Conservation (phyloP, 139 green algal species). For the Deuterostichococcus epilithicus region DNA sequence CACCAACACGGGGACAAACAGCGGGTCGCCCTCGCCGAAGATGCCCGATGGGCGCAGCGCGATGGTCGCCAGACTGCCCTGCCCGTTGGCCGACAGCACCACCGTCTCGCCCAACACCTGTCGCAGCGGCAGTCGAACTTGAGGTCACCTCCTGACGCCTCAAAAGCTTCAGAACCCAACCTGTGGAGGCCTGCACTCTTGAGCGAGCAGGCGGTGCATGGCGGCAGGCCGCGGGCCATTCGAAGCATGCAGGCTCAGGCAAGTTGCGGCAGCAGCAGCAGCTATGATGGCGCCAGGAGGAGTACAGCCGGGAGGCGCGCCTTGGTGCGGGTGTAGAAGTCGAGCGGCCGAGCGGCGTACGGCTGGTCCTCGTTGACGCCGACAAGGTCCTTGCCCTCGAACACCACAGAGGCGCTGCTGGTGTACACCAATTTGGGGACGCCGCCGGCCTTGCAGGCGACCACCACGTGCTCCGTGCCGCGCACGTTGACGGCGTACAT, state of each 20-base stretch:
- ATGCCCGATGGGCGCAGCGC: constrained; percentile 81
- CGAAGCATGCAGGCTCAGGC: too few species aligned
- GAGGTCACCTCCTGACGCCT: neutral
- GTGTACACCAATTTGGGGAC: constrained; percentile 67
- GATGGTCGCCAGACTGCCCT: constrained; percentile 46
- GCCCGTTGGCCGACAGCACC: constrained; percentile 68
- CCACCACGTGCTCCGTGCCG: constrained; percentile 75
- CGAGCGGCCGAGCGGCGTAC: constrained; percentile 70
- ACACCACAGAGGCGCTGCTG: constrained; percentile 79
- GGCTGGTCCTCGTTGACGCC: constrained; percentile 58
- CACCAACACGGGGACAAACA: constrained; percentile 74
- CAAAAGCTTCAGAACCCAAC: neutral
- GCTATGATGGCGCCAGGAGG: too few species aligned
- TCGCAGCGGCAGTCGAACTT: too few species aligned
- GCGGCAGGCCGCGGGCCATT: too few species aligned
- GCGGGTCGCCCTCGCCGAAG: constrained; percentile 81
- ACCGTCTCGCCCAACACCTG: constrained; percentile 63
- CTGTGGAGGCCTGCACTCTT: neutral
- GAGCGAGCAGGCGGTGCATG: too few species aligned
- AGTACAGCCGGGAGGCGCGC: neutral
- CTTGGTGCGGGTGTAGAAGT: constrained; percentile 89
- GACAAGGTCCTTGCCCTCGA: constrained; percentile 71
- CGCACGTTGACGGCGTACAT: constrained; percentile 85
- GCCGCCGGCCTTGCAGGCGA: constrained; percentile 49
- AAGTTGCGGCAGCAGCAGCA: too few species aligned